These are phyloP conservation scores for Macrolepiota fuliginosa DNA, from an alignment of 768 basidiomycete genomes.

Conservation along the genomic window DNA sequence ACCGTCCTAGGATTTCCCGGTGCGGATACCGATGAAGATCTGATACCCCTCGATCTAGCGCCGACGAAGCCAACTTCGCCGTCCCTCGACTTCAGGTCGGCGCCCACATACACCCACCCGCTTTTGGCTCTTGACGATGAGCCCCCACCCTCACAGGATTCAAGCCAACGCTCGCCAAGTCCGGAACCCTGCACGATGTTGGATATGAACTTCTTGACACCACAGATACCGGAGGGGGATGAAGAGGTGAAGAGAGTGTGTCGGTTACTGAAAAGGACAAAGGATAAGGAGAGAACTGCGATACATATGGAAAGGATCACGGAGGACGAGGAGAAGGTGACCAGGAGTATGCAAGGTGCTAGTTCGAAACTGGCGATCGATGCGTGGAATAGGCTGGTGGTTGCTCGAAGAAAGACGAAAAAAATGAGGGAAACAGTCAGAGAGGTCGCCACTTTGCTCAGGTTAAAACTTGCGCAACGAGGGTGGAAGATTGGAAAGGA, in stretches of 20 bases:
- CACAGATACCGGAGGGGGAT: slow-evolving; percentile 30
- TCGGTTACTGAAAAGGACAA: slow-evolving; percentile 34
- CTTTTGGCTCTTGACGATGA: slow-evolving; percentile 42
- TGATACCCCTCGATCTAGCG: slow-evolving; percentile 24
- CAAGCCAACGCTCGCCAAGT: slow-evolving; percentile 5
- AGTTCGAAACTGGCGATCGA: background rate
- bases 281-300: slow-evolving; percentile 21
- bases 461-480: slow-evolving; percentile 7
- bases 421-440: slow-evolving; percentile 8
- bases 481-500: slow-evolving; percentile 9
- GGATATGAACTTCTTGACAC: slow-evolving; percentile 22
- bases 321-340: slow-evolving; percentile 31
- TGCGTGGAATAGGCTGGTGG: slow-evolving; percentile 4
- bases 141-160: slow-evolving; percentile 15
- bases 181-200: slow-evolving; percentile 7
- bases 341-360: slow-evolving; percentile 1
- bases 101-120: slow-evolving; percentile 13
- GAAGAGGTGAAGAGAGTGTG: slow-evolving; percentile 41
- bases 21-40: slow-evolving; percentile 31
- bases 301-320: slow-evolving; percentile 19
- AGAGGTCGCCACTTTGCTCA: slow-evolving; percentile 7
- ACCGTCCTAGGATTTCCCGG: slow-evolving; percentile 30
- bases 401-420: slow-evolving; percentile 6
- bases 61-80: slow-evolving; percentile 18
- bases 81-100: slow-evolving; percentile 17